Percentiles rank a stretch among this genome's conserved stretches.
phyloP scores from a whole-genome alignment of 768 basidiomycete genomes.

The Lentinula edodes region DNA sequence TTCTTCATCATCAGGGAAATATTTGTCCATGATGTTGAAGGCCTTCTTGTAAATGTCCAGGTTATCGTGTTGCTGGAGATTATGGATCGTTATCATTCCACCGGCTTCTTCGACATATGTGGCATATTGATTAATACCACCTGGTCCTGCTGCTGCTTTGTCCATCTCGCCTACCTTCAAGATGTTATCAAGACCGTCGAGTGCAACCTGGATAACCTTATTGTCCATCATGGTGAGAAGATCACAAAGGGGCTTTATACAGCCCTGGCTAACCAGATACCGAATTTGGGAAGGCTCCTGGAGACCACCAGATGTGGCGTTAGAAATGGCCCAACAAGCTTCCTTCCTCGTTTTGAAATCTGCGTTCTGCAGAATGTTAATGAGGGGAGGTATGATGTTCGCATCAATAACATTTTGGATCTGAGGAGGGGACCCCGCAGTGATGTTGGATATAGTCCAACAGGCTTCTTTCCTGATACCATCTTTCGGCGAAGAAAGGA shows the following conservation, averaged over 20 bases:
- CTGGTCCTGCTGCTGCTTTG: constrained; percentile 75
- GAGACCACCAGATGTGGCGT: constrained; percentile 95
- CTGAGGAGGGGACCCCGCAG: constrained; percentile 94
- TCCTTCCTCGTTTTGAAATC: constrained; percentile 99
- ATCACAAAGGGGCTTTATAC: constrained; percentile 98
- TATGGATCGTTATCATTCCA: constrained; percentile 98
- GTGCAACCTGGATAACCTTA: constrained; percentile 98
- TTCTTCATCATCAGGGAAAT: constrained; percentile 98
- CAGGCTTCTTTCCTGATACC: constrained; percentile 99
- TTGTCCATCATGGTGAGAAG: constrained; percentile 98
- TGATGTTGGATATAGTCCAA: constrained; percentile 99
- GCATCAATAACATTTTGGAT: constrained; percentile 98
- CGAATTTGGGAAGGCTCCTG: constrained; percentile 97
- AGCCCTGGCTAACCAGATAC: constrained; percentile 95
- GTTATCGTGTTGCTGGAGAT: constrained; percentile 99
- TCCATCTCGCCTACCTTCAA: constrained; percentile 97
- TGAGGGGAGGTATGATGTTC: constrained; percentile 95
- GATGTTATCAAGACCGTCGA: constrained; percentile 98
- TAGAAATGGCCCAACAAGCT: constrained; percentile 99
- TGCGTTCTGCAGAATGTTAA: constrained; percentile 95
- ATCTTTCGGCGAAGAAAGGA: constrained; percentile 95
- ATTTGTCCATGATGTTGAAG: constrained; percentile 97
- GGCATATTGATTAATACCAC: constrained; percentile 89
- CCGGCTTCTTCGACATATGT: constrained; percentile 95
- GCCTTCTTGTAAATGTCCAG: constrained; percentile 99